Evolutionary conservation across 192 early-diverging fungal genomes (phyloP).

Genomic region (Backusella macrospora): DNA sequence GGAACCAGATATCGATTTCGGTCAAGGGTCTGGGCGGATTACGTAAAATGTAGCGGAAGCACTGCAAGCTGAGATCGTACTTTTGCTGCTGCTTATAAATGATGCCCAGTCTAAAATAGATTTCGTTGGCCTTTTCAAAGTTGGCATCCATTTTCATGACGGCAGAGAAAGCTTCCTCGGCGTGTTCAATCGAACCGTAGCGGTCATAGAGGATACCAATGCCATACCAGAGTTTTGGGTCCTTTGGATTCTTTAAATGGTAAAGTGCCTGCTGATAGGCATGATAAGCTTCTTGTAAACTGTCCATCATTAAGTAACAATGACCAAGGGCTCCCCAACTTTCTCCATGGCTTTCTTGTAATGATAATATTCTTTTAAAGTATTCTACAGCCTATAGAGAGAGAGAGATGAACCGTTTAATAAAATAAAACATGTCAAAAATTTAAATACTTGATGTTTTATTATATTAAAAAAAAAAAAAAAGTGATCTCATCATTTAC

Average conservation of each 20-base stretch:
- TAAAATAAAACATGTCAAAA: no score
- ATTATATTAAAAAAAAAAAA: background rate
- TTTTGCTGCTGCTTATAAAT: constrained; percentile 95
- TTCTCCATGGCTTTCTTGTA: constrained; percentile 87
- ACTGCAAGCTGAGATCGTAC: constrained; percentile 75
- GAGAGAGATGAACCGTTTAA: constrained; percentile 7
- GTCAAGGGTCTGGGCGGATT: constrained; percentile 90
- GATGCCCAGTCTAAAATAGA: constrained; percentile 96
- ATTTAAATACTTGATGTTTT: no score
- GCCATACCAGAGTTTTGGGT: constrained; percentile 98
- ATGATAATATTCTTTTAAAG: constrained; percentile 84
- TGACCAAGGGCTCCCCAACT: constrained; percentile 95
- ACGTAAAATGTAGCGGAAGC: constrained; percentile 87
- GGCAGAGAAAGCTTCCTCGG: constrained; percentile 94
- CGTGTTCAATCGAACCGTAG: constrained; percentile 95
- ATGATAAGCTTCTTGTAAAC: constrained; percentile 90
- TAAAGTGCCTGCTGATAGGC: constrained; percentile 97
- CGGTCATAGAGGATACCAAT: constrained; percentile 98
- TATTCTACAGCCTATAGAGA: constrained; percentile 79
- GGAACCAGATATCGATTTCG: constrained; percentile 96
- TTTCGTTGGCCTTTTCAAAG: constrained; percentile 97
- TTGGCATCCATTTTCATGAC: constrained; percentile 95
- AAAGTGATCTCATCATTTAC: constrained; percentile 39
- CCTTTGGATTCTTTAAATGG: constrained; percentile 91
- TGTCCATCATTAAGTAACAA: constrained; percentile 95